Percentiles rank a stretch among this genome's conserved stretches.
Evolutionary conservation across 257 asterid genomes (phyloP).

Genomic region (Perilla frutescens): DNA sequence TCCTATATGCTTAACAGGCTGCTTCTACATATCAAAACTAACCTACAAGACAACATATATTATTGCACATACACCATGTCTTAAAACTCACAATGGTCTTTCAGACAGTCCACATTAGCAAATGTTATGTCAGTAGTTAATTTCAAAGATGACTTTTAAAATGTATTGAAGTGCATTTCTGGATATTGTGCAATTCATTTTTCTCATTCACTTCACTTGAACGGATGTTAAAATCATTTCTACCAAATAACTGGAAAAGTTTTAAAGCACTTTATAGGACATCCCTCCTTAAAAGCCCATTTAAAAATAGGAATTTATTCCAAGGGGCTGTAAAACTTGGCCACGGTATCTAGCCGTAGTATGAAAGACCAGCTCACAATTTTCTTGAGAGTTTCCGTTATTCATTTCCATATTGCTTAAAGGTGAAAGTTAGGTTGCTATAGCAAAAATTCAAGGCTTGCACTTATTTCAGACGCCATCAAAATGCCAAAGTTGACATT

Average conservation of each 20-base stretch:
- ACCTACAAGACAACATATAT: too few species aligned
- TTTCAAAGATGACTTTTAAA: not conserved
- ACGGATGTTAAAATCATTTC: conserved; percentile 11
- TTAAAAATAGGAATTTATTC: not conserved
- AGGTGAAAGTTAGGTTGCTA: not conserved
- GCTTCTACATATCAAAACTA: too few species aligned
- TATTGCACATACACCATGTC: not conserved
- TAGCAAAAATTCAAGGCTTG: not conserved
- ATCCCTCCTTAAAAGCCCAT: not conserved
- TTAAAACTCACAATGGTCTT: not conserved
- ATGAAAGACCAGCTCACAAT: conserved; percentile 18
- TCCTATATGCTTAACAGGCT: too few species aligned
- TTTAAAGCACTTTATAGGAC: not conserved
- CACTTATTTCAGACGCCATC: not conserved
- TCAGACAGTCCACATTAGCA: not conserved
- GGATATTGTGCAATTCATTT: too few species aligned
- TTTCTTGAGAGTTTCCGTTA: not conserved
- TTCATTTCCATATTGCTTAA: conserved; percentile 14
- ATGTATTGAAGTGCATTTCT: not conserved
- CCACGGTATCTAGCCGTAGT: conserved; percentile 9
- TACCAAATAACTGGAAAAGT: not conserved
- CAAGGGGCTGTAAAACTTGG: not conserved
- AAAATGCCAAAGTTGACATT: too few species aligned
- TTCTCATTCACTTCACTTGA: not conserved
- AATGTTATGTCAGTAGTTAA: not conserved